phyloP scores from a whole-genome alignment of 495 filamentous ascomycete species.

The Annulohypoxylon nitens region DNA sequence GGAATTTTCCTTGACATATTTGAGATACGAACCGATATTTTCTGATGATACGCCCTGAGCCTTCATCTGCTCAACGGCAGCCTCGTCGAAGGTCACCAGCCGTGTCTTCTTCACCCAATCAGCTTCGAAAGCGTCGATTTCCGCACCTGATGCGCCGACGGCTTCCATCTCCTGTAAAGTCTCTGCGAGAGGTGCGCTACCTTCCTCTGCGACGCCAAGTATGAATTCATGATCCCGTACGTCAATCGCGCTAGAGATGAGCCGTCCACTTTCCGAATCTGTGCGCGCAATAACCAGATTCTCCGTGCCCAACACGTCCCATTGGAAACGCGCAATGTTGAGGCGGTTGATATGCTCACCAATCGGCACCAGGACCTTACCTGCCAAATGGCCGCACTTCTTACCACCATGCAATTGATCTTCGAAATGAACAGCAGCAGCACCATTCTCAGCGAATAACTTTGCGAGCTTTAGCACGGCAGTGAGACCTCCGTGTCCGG shows the following conservation, averaged over 20 bases:
- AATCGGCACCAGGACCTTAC: conserved; percentile 94
- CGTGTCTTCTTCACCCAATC: conserved; percentile 89
- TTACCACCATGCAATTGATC: conserved; percentile 98
- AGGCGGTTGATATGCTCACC: conserved; percentile 97
- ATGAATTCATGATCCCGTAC: conserved; percentile 97
- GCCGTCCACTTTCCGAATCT: conserved; percentile 91
- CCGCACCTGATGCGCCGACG: conserved; percentile 76
- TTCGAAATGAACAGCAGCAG: conserved; percentile 96
- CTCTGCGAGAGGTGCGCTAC: conserved; percentile 83
- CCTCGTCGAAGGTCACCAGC: conserved; percentile 92
- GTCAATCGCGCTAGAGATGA: conserved; percentile 91
- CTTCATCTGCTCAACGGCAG: conserved; percentile 80
- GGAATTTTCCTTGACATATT: conserved; percentile 68
- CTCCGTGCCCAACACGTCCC: conserved; percentile 97
- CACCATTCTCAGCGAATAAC: conserved; percentile 98
- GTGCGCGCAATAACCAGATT: conserved; percentile 95
- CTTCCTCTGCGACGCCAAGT: conserved; percentile 80
- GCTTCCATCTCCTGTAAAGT: conserved; percentile 91
- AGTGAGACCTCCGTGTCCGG: conserved; percentile 90
- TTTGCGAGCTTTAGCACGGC: conserved; percentile 97
- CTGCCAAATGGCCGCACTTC: conserved; percentile 97
- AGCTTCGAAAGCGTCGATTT: conserved; percentile 90
- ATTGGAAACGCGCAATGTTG: conserved; percentile 92
- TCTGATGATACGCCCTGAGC: conserved; percentile 69
- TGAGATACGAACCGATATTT: conserved; percentile 75